Percentiles rank a stretch among this genome's conserved stretches.
Conservation (phyloP, 306 rosid species). For the Glycine latifolia region DNA sequence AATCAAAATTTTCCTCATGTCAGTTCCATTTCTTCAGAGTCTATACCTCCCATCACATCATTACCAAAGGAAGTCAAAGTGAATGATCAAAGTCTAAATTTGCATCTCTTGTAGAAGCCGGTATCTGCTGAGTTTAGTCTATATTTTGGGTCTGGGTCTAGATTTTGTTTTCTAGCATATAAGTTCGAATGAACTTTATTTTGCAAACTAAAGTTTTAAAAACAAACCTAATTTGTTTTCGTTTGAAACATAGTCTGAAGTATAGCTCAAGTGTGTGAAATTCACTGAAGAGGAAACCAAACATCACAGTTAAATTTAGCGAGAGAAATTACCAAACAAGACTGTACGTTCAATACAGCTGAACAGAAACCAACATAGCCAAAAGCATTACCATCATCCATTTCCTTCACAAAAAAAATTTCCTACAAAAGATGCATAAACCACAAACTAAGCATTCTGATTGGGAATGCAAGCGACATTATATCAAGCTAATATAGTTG, state of each 20-base stretch:
- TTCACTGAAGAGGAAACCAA: not conserved
- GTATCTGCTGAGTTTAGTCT: not conserved
- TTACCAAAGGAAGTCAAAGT: conserved; percentile 2
- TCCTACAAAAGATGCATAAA: not conserved
- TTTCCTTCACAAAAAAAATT: no score
- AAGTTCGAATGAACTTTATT: no score
- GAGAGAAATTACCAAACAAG: not conserved
- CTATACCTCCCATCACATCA: conserved; percentile 1
- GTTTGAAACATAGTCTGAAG: not conserved
- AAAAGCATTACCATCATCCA: not conserved
- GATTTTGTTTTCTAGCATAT: no score
- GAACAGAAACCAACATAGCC: not conserved
- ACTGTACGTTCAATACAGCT: not conserved
- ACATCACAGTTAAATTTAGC: not conserved
- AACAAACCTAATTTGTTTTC: not conserved
- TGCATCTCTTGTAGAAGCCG: conserved; percentile 8
- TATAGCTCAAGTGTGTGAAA: not conserved
- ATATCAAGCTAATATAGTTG: not conserved
- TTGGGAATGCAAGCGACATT: not conserved
- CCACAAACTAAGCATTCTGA: not conserved
- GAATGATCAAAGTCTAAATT: conserved; percentile 30
- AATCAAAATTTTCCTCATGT: conserved; percentile 31
- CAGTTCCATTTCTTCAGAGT: not conserved
- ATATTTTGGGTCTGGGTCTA: not conserved
- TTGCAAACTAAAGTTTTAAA: not conserved